Base-by-base conservation (phyloP, 495 filamentous ascomycete species). In the Pseudevernia furfuracea region DNA sequence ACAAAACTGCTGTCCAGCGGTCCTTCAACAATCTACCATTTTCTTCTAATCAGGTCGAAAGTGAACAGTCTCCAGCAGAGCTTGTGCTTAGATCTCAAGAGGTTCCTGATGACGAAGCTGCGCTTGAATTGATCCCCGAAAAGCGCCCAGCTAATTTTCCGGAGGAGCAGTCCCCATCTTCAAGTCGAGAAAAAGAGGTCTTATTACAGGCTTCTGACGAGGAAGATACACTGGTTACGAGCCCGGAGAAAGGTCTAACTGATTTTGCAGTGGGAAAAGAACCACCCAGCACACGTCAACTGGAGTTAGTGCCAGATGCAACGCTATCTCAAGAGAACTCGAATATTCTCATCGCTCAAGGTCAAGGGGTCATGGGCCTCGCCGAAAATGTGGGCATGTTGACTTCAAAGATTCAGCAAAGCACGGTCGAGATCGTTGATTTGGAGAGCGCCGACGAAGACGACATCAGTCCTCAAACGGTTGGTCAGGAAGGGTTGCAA, bases 381-480 rank as follows among this genome's bases (percentile, higher is more conserved):
- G 34, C 17, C 12, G n/a, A 25, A 12, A 36, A 17, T 17, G 32
- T 23, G 32, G 38, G 17, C 34, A 37, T 25, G 44, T 4, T 38
- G 25, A 4, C 9, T 39, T 23, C 17, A 32, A 1, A 39, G 39
- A 37, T 23, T 17, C 49, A 48, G 21, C 19, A 37, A 8, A 43
- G 53, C 23, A 34, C 37, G 7, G 61, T 63, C 23, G 60, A 69
- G 23, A 64, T 69, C 23, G 61, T 69, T 52, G 57, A 69, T 60
- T 34, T 69, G 15, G 67, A 64, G 32, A 66, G 64, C 41, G 46
- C 52, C 12, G 67, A 69, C 52, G 67, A 69, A 19, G 64, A 60
- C 3, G 53, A 39, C 38, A 14, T 28, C 23, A 34, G 1, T 21
- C 1, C 15, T 34, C 52, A 32, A 11, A 19, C 9, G 4, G 1